phyloP scores from a whole-genome alignment of 1,284 basidiomycete species.

The Exsudoporus floridanus region DNA sequence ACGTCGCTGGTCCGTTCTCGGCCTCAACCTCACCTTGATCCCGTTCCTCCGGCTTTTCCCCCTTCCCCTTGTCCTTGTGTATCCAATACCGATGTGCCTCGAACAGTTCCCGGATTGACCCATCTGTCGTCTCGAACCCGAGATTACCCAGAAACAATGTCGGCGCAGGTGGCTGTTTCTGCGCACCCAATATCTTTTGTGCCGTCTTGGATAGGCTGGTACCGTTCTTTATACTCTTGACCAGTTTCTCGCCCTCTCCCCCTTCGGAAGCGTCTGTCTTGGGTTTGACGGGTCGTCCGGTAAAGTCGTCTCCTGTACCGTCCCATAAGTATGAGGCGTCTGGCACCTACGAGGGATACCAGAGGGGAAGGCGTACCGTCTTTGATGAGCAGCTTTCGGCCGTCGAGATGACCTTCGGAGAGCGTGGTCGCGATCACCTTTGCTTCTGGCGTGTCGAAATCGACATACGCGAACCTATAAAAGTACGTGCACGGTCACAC shows the following conservation, averaged over 20 bases:
- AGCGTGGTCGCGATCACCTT: slow-evolving; percentile 75
- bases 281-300: slow-evolving; percentile 54
- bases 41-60: slow-evolving; percentile 29
- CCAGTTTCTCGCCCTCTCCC: slow-evolving; percentile 29
- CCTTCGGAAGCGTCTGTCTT: not conserved
- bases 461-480: slow-evolving; percentile 90
- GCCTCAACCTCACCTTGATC: slow-evolving; percentile 7
- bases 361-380: slow-evolving; percentile 54
- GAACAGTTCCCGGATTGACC: slow-evolving; percentile 70
- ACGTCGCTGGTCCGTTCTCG: slow-evolving; percentile 11
- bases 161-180: slow-evolving; percentile 81
- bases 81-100: slow-evolving; percentile 53
- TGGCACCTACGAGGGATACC: slow-evolving; percentile 16
- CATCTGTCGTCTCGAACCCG: slow-evolving; percentile 81
- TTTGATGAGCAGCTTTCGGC: slow-evolving; percentile 91
- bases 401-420: slow-evolving; percentile 82
- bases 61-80: slow-evolving; percentile 28
- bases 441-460: slow-evolving; percentile 79
- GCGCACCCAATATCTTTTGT: slow-evolving; percentile 76
- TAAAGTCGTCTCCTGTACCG: slow-evolving; percentile 65
- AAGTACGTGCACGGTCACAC: slow-evolving; percentile 6
- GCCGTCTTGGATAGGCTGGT: slow-evolving; percentile 69
- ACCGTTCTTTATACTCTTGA: slow-evolving; percentile 14
- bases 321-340: not conserved
- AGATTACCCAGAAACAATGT: slow-evolving; percentile 91